Evolutionary conservation across 2,329 filamentous ascomycete species (phyloP), one percentile per base, ranked within the genome.

Genomic region (Cytospora leucostoma): DNA sequence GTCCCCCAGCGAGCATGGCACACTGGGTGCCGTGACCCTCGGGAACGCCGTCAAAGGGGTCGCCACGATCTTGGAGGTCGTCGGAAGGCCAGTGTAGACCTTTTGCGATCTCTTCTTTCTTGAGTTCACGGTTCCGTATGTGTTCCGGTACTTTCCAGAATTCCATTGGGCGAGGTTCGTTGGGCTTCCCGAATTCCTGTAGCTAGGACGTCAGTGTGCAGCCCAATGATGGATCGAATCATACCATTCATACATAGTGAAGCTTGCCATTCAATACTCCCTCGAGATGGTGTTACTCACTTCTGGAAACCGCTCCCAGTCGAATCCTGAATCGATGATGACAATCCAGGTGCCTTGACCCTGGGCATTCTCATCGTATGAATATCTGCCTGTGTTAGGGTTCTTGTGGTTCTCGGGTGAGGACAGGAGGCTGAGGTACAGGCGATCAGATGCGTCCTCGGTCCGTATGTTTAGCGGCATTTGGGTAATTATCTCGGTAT

Each of bases 21-120:
- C 44, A 51, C 56, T 61, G 56, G 5, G 52, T 64, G 8, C 62
- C 62, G 13, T 64, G 57, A 15, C 62, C 62, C 62, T 59, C 57
- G 12, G 62, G 62, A 0, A 51, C 57, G 4, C 62, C 62, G 4
- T 59, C 57, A 15, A 56, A 59, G 0, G 62, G 62, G 3, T 61
- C 27, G n/a, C 56, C 62, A 15, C 56, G 21, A 56, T 64, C 62
- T 2, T 17, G 17, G 3, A 32, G 7, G 27, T 64, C 35, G 21
- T 61, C 35, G 5, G 62, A 56, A 10, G 54, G 19, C 35, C 47
- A 61, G 13, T 56, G 57, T 4, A 56, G 47, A 3, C 62, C 62
- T 15, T 6, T 37, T 0, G 11, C 34, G 13, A 51, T 37, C 35
- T 64, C 56, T 0, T 47, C 8, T 13, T 44, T 51, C 4, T 38